These are phyloP conservation scores for Perilla frutescens DNA, from an alignment of 257 asterid genomes.

Conservation along the genomic window DNA sequence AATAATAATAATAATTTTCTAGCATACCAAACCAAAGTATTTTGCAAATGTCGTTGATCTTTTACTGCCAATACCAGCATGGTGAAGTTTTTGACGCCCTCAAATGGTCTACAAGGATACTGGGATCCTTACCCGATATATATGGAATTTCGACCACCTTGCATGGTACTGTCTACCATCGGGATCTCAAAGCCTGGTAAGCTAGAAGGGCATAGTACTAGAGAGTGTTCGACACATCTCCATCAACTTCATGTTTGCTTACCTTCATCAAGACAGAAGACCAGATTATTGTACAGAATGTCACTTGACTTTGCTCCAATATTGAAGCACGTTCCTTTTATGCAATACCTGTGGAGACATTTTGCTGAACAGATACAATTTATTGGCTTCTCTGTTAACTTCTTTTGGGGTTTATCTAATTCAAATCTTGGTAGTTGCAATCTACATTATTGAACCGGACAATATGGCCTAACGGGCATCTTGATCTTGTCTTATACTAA, in stretches of 20 bases:
- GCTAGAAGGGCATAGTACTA: slow-evolving; percentile 77
- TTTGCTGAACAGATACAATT: slow-evolving; percentile 81
- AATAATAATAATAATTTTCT: too few species aligned
- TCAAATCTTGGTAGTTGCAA: neutral
- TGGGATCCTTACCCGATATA: slow-evolving; percentile 99
- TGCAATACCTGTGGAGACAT: slow-evolving; percentile 83
- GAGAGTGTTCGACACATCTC: slow-evolving; percentile 87
- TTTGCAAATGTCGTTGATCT: too few species aligned
- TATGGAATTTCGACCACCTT: slow-evolving; percentile 95
- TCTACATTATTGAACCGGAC: neutral
- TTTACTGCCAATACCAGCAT: slow-evolving; percentile 56
- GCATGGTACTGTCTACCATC: slow-evolving; percentile 89
- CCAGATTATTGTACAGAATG: slow-evolving; percentile 93
- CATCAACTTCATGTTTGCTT: slow-evolving; percentile 97
- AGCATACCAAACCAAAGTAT: too few species aligned
- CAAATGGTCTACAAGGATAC: slow-evolving; percentile 84
- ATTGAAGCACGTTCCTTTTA: slow-evolving; percentile 80
- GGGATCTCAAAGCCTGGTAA: slow-evolving; percentile 96
- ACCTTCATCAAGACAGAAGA: slow-evolving; percentile 85
- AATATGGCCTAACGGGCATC: neutral
- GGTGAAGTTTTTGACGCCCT: slow-evolving; percentile 91
- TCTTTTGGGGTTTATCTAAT: too few species aligned
- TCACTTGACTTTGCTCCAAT: slow-evolving; percentile 95
- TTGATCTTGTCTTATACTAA: neutral
- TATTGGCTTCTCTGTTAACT: neutral